Evolutionary conservation across 495 filamentous ascomycete species (phyloP), one percentile per base, ranked within the genome.

Genomic region (Lentithecium fluviatile): DNA sequence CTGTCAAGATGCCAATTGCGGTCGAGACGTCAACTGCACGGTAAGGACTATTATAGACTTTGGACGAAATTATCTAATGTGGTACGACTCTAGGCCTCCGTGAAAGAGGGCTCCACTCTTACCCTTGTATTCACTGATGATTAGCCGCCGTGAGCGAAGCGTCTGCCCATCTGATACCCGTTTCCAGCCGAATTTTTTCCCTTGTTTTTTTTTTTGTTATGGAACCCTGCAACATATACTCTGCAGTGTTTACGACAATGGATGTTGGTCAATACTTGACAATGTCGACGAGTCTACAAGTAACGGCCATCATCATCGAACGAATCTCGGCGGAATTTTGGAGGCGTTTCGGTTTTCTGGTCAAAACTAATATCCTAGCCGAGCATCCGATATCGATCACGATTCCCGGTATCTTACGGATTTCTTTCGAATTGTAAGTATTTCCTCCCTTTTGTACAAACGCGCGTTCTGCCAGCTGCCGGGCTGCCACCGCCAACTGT

Each of bases 251-350:
- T 32, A 32, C 29, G 10, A 32, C 29, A 10, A 3, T 32, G 29
- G 29, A 32, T 32, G 36, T 51, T 51, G 34, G 56, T 23, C 21
- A 46, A 60, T 52, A 52, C 36, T 52, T 23, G 36, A 52, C 56
- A 52, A 32, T 52, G 23, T 60, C 47, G 48, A 54, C 8, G 43
- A 56, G 38, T 17, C n/a, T 32, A 45, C 42, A 29, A 32, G 38
- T 55, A 32, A 36, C 11, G 5, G 42, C 20, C 42, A 17, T 36
- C 21, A 43, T 29, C 37, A 46, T 32, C 5, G 25, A 10, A 61
- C 34, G 49, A 38, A 62, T 62, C 59, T 56, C 36, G 52, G 56
- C 29, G 29, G 46, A 51, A 15, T 37, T 55, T 56, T 56, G 52
- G 59, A 43, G 51, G 59, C 47, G 32, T 60, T 53, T 60, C 48